These are phyloP conservation scores for Wallemia hederae DNA, from an alignment of 1,284 basidiomycete species.

Conservation along the genomic window DNA sequence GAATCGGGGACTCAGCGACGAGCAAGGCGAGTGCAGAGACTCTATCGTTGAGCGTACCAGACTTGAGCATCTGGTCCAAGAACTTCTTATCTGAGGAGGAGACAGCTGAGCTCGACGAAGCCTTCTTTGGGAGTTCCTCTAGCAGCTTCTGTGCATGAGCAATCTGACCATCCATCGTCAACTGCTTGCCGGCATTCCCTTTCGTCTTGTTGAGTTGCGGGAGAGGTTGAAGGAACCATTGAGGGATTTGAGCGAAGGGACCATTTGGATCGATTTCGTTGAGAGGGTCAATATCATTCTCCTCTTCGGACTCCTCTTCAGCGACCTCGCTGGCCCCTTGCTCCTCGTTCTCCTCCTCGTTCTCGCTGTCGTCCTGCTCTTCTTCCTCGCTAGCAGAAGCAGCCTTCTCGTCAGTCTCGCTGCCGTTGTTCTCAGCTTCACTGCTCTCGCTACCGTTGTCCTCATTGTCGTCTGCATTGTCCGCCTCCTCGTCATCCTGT, in stretches of 20 bases:
- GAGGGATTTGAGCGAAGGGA: constrained; percentile 24
- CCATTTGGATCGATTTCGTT: constrained; percentile 12
- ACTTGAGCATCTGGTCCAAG: constrained; percentile 48
- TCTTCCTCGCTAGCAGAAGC: constrained; percentile 11
- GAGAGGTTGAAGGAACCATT: constrained; percentile 27
- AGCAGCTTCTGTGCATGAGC: constrained; percentile 11
- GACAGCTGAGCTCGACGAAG: constrained; percentile 9
- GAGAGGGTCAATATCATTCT: background rate
- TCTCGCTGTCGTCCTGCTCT: constrained; percentile 14
- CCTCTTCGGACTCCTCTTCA: constrained; percentile 3
- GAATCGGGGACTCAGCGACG: constrained; percentile 65
- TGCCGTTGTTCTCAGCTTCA: constrained; percentile 8
- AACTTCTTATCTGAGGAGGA: constrained; percentile 41
- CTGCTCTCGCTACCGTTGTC: background rate
- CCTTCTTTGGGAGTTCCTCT: constrained; percentile 11
- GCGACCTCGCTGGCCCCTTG: constrained; percentile 1
- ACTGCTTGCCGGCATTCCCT: background rate
- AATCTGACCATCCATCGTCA: background rate
- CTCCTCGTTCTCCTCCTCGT: constrained; percentile 10
- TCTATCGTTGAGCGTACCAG: constrained; percentile 74
- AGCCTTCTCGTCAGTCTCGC: constrained; percentile 8
- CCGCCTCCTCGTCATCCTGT: constrained; percentile 22
- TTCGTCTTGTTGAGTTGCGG: constrained; percentile 1
- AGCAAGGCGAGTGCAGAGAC: constrained; percentile 75
- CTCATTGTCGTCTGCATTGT: background rate